A percentile compares a stretch with the other conserved stretches of the same genome.
Evolutionary conservation across 2,329 filamentous ascomycete genomes (phyloP).

Genomic region (Aspergillus sp.): DNA sequence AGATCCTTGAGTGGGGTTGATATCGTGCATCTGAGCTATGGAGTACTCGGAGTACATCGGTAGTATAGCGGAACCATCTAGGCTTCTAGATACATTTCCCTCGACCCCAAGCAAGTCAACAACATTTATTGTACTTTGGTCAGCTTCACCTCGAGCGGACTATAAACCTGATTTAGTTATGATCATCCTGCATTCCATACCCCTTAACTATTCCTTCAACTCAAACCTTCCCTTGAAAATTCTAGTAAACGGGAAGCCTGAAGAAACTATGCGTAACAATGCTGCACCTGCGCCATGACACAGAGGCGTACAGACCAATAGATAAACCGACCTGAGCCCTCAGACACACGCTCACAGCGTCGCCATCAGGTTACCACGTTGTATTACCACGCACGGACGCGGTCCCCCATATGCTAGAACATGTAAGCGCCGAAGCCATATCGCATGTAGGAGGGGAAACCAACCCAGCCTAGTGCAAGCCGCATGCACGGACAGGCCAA

Average conservation of each 20-base stretch:
- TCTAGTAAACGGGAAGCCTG: background rate
- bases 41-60: too few relatives aligned
- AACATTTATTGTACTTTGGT: background rate
- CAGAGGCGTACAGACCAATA: background rate
- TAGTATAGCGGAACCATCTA: background rate
- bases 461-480: background rate
- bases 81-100: background rate
- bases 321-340: background rate
- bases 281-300: background rate
- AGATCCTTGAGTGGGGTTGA: too few relatives aligned
- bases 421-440: background rate
- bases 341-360: background rate
- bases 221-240: too few relatives aligned
- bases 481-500: background rate
- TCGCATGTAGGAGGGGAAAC: background rate
- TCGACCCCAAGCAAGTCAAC: background rate
- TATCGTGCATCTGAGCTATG: too few relatives aligned
- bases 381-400: background rate
- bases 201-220: background rate
- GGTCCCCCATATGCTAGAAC: background rate
- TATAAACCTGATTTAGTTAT: background rate
- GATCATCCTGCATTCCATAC: background rate
- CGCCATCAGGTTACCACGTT: background rate
- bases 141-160: background rate
- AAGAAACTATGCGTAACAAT: background rate